Evolutionary conservation across 2,329 filamentous ascomycete species (phyloP).

Genomic region (Pseudogymnoascus sp.): DNA sequence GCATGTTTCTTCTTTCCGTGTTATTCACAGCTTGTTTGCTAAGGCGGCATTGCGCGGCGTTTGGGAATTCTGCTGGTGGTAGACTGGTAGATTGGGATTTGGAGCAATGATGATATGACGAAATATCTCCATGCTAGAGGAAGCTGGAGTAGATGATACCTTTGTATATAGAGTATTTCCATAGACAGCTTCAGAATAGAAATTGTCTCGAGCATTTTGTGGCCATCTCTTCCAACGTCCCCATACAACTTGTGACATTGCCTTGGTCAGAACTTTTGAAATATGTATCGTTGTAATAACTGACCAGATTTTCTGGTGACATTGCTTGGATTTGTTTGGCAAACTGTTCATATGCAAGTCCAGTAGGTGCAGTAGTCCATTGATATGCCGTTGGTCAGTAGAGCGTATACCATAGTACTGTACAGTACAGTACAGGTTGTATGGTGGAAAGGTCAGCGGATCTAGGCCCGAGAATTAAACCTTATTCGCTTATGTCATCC

Average conservation of each 20-base stretch:
- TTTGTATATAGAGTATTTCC: conserved; percentile 4
- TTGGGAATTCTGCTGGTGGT: conserved; percentile 2
- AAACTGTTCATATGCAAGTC: neutral
- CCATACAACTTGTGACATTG: neutral
- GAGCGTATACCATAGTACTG: neutral
- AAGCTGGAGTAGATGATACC: conserved; percentile 5
- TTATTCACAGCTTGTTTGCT: neutral
- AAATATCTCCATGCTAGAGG: conserved; percentile 7
- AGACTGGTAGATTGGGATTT: neutral
- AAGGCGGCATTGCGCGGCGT: conserved; percentile 3
- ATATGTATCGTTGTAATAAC: neutral
- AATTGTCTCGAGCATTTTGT: neutral
- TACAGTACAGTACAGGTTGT: neutral
- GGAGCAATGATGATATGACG: neutral
- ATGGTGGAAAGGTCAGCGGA: neutral
- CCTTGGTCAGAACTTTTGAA: neutral
- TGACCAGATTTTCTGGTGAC: neutral
- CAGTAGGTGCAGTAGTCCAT: neutral
- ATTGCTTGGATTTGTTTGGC: neutral
- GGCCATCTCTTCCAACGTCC: neutral
- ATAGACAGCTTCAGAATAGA: neutral
- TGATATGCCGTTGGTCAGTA: neutral
- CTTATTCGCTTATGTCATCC: conserved; percentile 6
- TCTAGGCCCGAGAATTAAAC: conserved; percentile 2
- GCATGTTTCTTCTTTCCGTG: neutral